These are phyloP conservation scores for Pugionium dolabratum DNA, from an alignment of 345 rosid species.

Conservation along the genomic window DNA sequence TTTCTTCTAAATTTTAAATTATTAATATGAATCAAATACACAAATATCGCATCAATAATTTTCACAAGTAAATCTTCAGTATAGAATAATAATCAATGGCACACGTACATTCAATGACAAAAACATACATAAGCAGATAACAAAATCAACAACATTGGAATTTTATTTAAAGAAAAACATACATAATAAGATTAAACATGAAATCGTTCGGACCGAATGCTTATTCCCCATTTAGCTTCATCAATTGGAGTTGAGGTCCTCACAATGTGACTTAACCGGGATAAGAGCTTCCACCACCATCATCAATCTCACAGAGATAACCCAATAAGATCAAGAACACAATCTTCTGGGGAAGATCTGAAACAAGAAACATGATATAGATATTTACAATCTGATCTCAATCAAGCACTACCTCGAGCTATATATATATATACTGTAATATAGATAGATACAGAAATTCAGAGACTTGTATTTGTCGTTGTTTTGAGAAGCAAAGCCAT, in stretches of 20 bases:
- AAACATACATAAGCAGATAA: background rate
- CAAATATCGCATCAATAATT: too few relatives aligned
- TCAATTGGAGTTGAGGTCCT: background rate
- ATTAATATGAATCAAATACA: too few relatives aligned
- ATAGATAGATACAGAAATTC: slow-evolving; percentile 15
- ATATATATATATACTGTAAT: slow-evolving; percentile 8
- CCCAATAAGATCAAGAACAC: slow-evolving; percentile 23
- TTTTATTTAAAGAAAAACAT: too few relatives aligned
- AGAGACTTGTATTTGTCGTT: slow-evolving; percentile 24
- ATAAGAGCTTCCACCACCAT: slow-evolving; percentile 16
- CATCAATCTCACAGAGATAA: slow-evolving; percentile 9
- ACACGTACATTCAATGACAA: slow-evolving; percentile 2
- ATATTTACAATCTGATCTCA: background rate
- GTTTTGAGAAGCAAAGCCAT: slow-evolving; percentile 38
- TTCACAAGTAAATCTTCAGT: too few relatives aligned
- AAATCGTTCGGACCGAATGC: slow-evolving; percentile 39
- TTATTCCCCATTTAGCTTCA: slow-evolving; percentile 37
- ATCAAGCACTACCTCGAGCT: background rate
- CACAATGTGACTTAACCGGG: slow-evolving; percentile 17
- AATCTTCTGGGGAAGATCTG: slow-evolving; percentile 5
- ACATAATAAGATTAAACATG: background rate
- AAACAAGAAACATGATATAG: slow-evolving; percentile 24
- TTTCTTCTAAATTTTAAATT: too few relatives aligned
- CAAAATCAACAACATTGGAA: background rate
- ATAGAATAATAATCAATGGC: background rate